Evolutionary conservation across 2,329 filamentous ascomycete species (phyloP).

Genomic region (Pseudodiploospora longispora): DNA sequence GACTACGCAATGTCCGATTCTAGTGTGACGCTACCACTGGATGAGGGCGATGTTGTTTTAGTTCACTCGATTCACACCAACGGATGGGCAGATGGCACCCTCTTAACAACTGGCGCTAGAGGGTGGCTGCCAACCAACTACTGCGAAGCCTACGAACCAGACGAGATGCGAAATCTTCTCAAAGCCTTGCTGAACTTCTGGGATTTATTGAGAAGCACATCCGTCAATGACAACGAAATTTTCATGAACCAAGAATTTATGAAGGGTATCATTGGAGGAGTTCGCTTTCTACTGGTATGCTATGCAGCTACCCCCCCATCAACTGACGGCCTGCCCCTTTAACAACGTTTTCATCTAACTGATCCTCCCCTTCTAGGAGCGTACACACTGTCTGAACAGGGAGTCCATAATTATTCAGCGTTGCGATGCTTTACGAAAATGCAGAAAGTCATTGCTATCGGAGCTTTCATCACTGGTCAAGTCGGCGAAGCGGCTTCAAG

Average conservation of each 20-base stretch:
- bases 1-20: conserved; percentile 68
- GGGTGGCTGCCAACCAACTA: conserved; percentile 99
- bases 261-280: conserved; percentile 86
- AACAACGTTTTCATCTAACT: background rate
- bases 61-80: conserved; percentile 97
- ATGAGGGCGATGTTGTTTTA: conserved; percentile 84
- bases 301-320: background rate
- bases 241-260: conserved; percentile 92
- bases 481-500: conserved; percentile 76
- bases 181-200: conserved; percentile 86
- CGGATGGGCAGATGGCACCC: conserved; percentile 94
- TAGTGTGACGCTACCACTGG: conserved; percentile 80
- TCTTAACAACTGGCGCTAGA: conserved; percentile 74
- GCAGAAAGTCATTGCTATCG: conserved; percentile 79
- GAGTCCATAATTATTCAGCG: conserved; percentile 68
- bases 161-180: conserved; percentile 75
- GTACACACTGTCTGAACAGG: conserved; percentile 76
- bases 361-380: conserved; percentile 52
- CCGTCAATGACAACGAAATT: conserved; percentile 64
- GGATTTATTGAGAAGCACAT: conserved; percentile 77
- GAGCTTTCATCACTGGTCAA: conserved; percentile 88
- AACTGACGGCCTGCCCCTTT: background rate
- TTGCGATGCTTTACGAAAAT: conserved; percentile 67
- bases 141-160: conserved; percentile 88
- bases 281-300: conserved; percentile 79